Evolutionary conservation across 1,284 basidiomycete genomes (phyloP).

Genomic region (Tylopilus sp.): DNA sequence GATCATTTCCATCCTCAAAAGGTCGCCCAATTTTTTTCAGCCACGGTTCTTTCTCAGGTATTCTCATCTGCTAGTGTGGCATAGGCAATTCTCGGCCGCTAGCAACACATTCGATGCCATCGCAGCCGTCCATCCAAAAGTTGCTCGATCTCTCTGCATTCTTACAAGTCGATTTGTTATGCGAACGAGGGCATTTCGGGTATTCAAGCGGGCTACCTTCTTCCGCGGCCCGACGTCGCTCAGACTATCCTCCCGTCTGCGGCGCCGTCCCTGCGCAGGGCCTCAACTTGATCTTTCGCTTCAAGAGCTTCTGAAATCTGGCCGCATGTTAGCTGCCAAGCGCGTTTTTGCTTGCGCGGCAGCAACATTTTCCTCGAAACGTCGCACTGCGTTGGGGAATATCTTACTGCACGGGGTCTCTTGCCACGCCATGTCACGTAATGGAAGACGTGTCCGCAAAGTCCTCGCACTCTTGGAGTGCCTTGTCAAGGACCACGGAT

Average conservation of each 20-base stretch:
- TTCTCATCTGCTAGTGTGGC: conserved; percentile 15
- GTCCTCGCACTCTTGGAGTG: conserved; percentile 39
- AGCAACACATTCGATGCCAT: conserved; percentile 17
- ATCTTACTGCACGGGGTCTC: conserved; percentile 48
- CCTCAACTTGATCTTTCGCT: conserved; percentile 15
- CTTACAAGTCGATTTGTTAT: conserved; percentile 3
- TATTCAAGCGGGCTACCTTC: background rate
- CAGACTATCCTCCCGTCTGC: conserved; percentile 20
- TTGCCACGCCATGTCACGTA: conserved; percentile 32
- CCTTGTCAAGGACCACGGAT: conserved; percentile 41
- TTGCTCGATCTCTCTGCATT: conserved; percentile 10
- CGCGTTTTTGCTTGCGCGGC: conserved; percentile 37
- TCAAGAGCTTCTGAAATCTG: conserved; percentile 23
- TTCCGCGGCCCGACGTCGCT: conserved; percentile 14
- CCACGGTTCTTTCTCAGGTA: conserved; percentile 26
- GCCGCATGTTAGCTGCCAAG: conserved; percentile 41
- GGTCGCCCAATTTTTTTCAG: conserved; percentile 20
- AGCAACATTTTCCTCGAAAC: conserved; percentile 28
- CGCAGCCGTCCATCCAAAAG: conserved; percentile 9
- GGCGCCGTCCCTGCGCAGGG: conserved; percentile 2
- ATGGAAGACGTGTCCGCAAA: conserved; percentile 43
- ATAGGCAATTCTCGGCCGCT: conserved; percentile 18
- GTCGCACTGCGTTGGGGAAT: conserved; percentile 50
- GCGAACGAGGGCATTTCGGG: conserved; percentile 12
- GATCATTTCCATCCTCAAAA: conserved; percentile 21